Percentiles rank a stretch among this genome's conserved stretches.
These are phyloP conservation scores for Pyrenula massariospora DNA, from an alignment of 495 filamentous ascomycete species.

Conservation along the genomic window DNA sequence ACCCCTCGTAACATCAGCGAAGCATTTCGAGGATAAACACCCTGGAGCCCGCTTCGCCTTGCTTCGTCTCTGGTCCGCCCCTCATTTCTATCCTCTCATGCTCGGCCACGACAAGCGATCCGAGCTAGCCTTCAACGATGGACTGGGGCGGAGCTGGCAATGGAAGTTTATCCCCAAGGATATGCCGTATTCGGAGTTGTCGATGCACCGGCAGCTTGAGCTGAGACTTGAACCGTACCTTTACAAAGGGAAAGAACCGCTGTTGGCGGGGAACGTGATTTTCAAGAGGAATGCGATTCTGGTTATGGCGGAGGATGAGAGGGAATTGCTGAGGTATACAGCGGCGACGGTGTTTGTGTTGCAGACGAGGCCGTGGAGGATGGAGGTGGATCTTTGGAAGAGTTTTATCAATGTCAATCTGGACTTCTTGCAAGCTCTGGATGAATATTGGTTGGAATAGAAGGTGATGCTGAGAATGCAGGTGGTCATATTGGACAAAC, in stretches of 20 bases:
- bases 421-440: slow-evolving; percentile 26
- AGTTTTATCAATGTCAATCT: slow-evolving; percentile 40
- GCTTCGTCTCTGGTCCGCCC: slow-evolving; percentile 35
- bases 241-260: neutral
- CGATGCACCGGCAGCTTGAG: slow-evolving; percentile 22
- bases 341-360: slow-evolving; percentile 29
- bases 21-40: slow-evolving; percentile 16
- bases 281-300: slow-evolving; percentile 28
- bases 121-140: slow-evolving; percentile 24
- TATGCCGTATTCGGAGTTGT: slow-evolving; percentile 30
- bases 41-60: slow-evolving; percentile 25
- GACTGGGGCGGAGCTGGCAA: slow-evolving; percentile 25
- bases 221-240: slow-evolving; percentile 18
- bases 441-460: slow-evolving; percentile 21
- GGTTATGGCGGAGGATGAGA: slow-evolving; percentile 32
- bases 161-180: slow-evolving; percentile 41
- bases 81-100: slow-evolving; percentile 39
- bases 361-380: slow-evolving; percentile 38
- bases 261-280: slow-evolving; percentile 23
- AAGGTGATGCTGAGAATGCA: no score
- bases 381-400: slow-evolving; percentile 41
- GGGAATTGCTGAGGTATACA: slow-evolving; percentile 24
- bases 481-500: no score
- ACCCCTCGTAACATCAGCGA: slow-evolving; percentile 13
- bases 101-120: slow-evolving; percentile 19